Evolutionary conservation across 2,329 filamentous ascomycete genomes (phyloP).

Genomic region (Ceratocystis albifundus): DNA sequence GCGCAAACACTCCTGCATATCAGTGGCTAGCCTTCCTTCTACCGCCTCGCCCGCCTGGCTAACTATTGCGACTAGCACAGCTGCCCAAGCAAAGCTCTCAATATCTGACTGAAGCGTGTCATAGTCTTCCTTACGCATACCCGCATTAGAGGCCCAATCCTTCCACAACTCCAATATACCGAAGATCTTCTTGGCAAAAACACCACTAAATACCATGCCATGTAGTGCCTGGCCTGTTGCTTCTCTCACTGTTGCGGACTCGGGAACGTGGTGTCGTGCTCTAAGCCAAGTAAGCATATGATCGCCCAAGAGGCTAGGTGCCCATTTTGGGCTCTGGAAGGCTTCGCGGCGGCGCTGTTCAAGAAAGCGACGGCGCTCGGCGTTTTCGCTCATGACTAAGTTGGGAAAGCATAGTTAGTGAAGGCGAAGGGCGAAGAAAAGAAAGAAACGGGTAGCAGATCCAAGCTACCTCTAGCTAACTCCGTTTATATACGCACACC

Average conservation of each 20-base stretch:
- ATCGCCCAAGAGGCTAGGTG: conserved; percentile 36
- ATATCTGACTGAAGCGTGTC: conserved; percentile 30
- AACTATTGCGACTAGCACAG: conserved; percentile 39
- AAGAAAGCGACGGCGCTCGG: conserved; percentile 33
- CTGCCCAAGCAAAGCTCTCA: conserved; percentile 38
- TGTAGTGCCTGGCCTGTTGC: conserved; percentile 39
- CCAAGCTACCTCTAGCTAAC: background rate
- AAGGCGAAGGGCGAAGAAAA: background rate
- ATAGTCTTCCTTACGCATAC: conserved; percentile 40
- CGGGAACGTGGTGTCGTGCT: conserved; percentile 26
- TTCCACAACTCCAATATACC: conserved; percentile 42
- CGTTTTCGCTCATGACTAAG: conserved; percentile 29
- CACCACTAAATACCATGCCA: conserved; percentile 41
- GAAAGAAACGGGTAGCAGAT: background rate
- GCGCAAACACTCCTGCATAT: conserved; percentile 44
- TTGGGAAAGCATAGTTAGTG: background rate
- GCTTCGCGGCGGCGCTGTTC: conserved; percentile 41
- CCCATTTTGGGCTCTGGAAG: conserved; percentile 44
- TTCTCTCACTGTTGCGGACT: conserved; percentile 31
- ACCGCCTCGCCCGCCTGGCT: conserved; percentile 36
- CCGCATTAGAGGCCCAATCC: conserved; percentile 44
- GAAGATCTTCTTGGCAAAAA: conserved; percentile 34
- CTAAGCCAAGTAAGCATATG: conserved; percentile 38
- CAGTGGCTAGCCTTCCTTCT: conserved; percentile 40
- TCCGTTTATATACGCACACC: background rate